Conservation (phyloP, 2,329 filamentous ascomycete genomes). For the Fusarium sp. region DNA sequence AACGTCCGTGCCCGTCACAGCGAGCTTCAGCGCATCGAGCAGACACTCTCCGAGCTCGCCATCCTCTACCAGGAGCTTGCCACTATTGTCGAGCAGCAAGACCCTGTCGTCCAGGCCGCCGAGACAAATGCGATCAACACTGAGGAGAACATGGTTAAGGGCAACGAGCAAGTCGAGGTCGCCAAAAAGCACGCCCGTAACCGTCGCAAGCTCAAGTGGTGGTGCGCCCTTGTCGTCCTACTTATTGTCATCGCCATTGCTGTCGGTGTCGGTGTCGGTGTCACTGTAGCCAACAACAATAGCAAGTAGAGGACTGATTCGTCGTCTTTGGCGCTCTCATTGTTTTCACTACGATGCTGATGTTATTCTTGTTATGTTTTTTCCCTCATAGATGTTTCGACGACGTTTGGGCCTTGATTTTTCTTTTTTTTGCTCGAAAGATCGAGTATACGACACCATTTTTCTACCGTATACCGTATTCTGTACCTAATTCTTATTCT, state of each 20-base stretch:
- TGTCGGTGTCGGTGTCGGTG: constrained; percentile 66
- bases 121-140: constrained; percentile 76
- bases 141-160: constrained; percentile 73
- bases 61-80: constrained; percentile 80
- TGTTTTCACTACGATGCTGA: constrained; percentile 20
- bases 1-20: constrained; percentile 85
- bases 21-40: constrained; percentile 84
- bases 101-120: constrained; percentile 69
- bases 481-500: constrained; percentile 44
- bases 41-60: constrained; percentile 77
- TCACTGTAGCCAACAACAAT: constrained; percentile 54
- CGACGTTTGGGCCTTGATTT: constrained; percentile 21
- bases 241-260: constrained; percentile 69
- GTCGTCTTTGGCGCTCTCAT: constrained; percentile 1
- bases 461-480: constrained; percentile 29
- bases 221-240: constrained; percentile 72
- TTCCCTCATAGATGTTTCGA: constrained; percentile 42
- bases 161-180: constrained; percentile 75
- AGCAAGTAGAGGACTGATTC: constrained; percentile 11
- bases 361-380: constrained; percentile 32
- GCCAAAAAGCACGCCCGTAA: constrained; percentile 75
- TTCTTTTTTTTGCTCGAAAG: constrained; percentile 6
- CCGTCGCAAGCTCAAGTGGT: constrained; percentile 84
- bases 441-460: constrained; percentile 30
- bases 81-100: constrained; percentile 79